These are phyloP conservation scores for Glycine soja DNA, from an alignment of 306 rosid species.

Conservation along the genomic window DNA sequence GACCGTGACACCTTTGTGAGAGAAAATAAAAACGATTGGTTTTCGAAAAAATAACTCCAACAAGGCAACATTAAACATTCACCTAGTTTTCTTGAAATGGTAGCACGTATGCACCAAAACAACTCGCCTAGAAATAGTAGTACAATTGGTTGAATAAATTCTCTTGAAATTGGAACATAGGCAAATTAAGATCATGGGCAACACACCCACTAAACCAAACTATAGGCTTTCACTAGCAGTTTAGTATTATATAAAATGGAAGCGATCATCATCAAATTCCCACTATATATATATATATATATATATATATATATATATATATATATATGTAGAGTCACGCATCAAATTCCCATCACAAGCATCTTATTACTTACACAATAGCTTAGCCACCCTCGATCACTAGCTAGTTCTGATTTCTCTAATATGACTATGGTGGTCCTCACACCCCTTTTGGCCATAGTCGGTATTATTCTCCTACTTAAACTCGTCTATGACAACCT, in stretches of 20 bases:
- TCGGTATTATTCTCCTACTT: conserved; percentile 51
- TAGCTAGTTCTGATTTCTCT: too few relatives aligned
- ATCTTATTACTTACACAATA: too few relatives aligned
- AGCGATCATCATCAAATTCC: neutral
- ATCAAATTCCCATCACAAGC: conserved; percentile 34
- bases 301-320: conserved; percentile 50
- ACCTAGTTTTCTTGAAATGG: neutral
- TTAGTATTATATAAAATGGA: conserved; percentile 8
- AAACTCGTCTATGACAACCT: conserved; percentile 53
- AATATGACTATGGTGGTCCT: conserved; percentile 41
- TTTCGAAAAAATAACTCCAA: neutral
- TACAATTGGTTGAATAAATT: neutral
- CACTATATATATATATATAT: conserved; percentile 49
- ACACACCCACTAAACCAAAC: neutral
- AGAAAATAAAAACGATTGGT: neutral
- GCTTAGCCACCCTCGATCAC: too few relatives aligned
- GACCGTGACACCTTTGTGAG: neutral
- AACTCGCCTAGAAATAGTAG: too few relatives aligned
- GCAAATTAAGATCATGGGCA: neutral
- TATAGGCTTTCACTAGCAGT: neutral
- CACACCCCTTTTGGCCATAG: conserved; percentile 44
- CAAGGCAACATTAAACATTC: neutral
- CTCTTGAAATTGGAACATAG: neutral
- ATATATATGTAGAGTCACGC: conserved; percentile 42
- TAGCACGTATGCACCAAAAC: neutral